Conservation (phyloP, 169 alveolate genomes). For the Babesia divergens region DNA sequence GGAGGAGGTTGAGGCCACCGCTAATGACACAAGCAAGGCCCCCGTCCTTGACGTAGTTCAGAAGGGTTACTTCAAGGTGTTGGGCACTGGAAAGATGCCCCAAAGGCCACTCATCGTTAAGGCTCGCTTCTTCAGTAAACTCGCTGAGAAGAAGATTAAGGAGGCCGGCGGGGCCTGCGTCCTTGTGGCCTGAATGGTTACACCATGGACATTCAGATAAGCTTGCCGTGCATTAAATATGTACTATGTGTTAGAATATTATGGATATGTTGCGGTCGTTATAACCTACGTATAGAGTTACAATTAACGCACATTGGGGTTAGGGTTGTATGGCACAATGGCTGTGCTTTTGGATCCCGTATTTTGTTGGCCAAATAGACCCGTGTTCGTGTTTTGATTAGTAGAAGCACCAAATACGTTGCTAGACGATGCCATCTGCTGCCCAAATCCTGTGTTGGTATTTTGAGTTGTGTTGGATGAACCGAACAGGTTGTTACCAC, state of each 20-base stretch:
- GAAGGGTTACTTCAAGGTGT: conserved; percentile 95
- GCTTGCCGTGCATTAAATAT: no score
- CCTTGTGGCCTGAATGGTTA: conserved; percentile 83
- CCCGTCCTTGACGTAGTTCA: conserved; percentile 96
- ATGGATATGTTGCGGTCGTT: background rate
- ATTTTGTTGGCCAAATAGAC: background rate
- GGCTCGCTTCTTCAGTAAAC: conserved; percentile 94
- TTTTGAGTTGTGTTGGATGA: background rate
- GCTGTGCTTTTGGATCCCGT: conserved; percentile 31
- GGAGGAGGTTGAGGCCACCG: conserved; percentile 86
- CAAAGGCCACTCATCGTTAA: conserved; percentile 93
- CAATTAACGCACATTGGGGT: conserved; percentile 13
- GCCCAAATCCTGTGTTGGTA: background rate
- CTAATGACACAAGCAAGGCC: conserved; percentile 84
- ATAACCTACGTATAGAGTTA: background rate
- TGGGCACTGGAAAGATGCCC: conserved; percentile 94
- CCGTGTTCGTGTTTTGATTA: conserved; percentile 1
- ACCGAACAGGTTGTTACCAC: conserved; percentile 25
- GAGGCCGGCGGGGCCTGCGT: conserved; percentile 96
- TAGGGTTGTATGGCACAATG: conserved; percentile 30
- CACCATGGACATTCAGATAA: background rate
- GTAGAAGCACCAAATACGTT: conserved; percentile 1
- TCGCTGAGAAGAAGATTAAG: conserved; percentile 96
- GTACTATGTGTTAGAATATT: background rate
- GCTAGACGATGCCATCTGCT: background rate